These are phyloP conservation scores for Tricholoma sp. DNA, from an alignment of 768 basidiomycete species.

Conservation along the genomic window DNA sequence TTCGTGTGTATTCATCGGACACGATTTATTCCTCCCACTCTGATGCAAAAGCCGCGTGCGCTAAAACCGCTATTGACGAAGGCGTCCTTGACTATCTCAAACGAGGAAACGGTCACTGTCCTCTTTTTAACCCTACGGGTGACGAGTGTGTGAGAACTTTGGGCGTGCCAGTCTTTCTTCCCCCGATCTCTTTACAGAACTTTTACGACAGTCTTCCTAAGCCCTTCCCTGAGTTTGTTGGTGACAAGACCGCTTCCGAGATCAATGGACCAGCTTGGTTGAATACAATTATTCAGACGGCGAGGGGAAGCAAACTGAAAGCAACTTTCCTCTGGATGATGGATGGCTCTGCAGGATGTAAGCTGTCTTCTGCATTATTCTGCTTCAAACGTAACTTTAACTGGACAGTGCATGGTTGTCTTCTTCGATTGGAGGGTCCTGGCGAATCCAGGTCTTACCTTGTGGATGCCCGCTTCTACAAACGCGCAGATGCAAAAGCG, in stretches of 20 bases:
- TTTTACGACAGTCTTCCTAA: slow-evolving; percentile 64
- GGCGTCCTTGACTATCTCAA: slow-evolving; percentile 57
- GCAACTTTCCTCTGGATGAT: slow-evolving; percentile 38
- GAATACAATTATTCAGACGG: slow-evolving; percentile 43
- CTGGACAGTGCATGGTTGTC: slow-evolving; percentile 51
- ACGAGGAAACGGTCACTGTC: slow-evolving; percentile 45
- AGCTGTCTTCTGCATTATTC: slow-evolving; percentile 17
- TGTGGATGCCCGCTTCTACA: slow-evolving; percentile 58
- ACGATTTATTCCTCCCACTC: slow-evolving; percentile 33
- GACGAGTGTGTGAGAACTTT: background rate
- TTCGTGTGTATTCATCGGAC: slow-evolving; percentile 47
- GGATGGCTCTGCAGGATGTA: slow-evolving; percentile 39
- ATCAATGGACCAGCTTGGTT: slow-evolving; percentile 54
- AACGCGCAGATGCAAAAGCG: slow-evolving; percentile 60
- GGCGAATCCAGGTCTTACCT: slow-evolving; percentile 51
- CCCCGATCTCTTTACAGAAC: slow-evolving; percentile 39
- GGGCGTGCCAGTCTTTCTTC: too few relatives aligned
- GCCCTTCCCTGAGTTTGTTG: slow-evolving; percentile 54
- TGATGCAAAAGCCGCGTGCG: slow-evolving; percentile 51
- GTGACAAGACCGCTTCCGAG: slow-evolving; percentile 38
- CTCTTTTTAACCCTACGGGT: slow-evolving; percentile 20
- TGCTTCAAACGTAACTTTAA: slow-evolving; percentile 4
- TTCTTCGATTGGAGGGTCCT: slow-evolving; percentile 54
- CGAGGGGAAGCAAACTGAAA: slow-evolving; percentile 44
- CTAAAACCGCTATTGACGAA: slow-evolving; percentile 45